Evolutionary conservation across 257 asterid species (phyloP).

Genomic region (Petunia axillaris): DNA sequence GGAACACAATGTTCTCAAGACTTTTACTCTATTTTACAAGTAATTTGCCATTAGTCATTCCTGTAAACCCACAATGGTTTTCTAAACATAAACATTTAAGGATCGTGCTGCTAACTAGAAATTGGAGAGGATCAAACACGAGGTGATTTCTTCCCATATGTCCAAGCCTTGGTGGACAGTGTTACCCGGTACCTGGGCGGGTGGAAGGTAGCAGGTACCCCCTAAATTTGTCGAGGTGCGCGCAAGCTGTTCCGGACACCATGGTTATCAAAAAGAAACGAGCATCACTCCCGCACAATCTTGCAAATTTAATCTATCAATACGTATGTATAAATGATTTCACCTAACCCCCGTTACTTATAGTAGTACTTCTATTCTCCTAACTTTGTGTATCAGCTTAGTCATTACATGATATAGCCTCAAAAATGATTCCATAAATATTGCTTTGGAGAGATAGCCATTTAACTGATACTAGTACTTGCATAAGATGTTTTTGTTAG

Average conservation of each 20-base stretch:
- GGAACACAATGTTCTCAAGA: not conserved
- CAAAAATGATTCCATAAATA: not conserved
- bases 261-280: no score
- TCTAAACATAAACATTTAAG: not conserved
- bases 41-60: not conserved
- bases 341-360: not conserved
- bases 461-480: not conserved
- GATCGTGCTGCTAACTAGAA: not conserved
- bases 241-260: no score
- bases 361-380: not conserved
- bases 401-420: not conserved
- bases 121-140: not conserved
- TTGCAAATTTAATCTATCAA: not conserved
- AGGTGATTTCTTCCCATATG: no score
- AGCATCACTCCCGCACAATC: not conserved
- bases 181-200: no score
- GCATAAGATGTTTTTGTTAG: not conserved
- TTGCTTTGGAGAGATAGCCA: not conserved
- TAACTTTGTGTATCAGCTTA: not conserved
- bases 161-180: no score
- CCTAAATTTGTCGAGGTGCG: no score
- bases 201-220: no score
- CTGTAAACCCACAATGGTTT: not conserved
- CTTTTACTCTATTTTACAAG: not conserved
- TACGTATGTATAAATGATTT: not conserved